These are phyloP conservation scores for Globisporangium uncinulatum DNA, from an alignment of 352 stramenopile genomes.

Conservation along the genomic window DNA sequence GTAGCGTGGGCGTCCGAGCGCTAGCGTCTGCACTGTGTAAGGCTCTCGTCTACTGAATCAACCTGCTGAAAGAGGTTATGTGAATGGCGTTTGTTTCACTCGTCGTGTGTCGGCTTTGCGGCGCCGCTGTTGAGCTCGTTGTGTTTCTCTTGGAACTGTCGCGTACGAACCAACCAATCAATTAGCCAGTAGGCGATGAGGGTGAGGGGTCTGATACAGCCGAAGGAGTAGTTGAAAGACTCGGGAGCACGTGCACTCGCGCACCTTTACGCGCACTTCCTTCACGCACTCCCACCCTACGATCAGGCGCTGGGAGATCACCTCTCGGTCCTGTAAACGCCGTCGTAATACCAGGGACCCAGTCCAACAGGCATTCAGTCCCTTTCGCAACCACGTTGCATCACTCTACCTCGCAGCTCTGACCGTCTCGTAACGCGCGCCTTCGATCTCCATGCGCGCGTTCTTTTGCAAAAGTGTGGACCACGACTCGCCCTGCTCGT, in stretches of 20 bases:
- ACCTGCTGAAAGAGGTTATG: too few relatives aligned
- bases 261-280: constrained; percentile 72
- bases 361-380: background rate
- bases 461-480: constrained; percentile 61
- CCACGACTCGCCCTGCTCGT: constrained; percentile 70
- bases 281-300: constrained; percentile 73
- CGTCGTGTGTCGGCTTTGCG: background rate
- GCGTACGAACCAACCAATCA: constrained; percentile 5
- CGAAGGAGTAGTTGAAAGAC: too few relatives aligned
- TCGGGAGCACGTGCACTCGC: background rate
- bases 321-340: constrained; percentile 48
- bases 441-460: constrained; percentile 75
- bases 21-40: too few relatives aligned
- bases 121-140: constrained; percentile 20
- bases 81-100: background rate
- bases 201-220: too few relatives aligned
- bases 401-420: background rate
- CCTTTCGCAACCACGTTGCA: background rate
- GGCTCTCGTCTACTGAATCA: too few relatives aligned
- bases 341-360: background rate
- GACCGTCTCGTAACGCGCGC: constrained; percentile 69
- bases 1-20: constrained; percentile 5
- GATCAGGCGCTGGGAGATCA: constrained; percentile 73
- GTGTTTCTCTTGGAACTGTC: constrained; percentile 47
- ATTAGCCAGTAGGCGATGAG: background rate